Percentiles rank a stretch among this genome's conserved stretches.
Evolutionary conservation across 768 basidiomycete genomes (phyloP).

Genomic region (Phanerochaete sordida): DNA sequence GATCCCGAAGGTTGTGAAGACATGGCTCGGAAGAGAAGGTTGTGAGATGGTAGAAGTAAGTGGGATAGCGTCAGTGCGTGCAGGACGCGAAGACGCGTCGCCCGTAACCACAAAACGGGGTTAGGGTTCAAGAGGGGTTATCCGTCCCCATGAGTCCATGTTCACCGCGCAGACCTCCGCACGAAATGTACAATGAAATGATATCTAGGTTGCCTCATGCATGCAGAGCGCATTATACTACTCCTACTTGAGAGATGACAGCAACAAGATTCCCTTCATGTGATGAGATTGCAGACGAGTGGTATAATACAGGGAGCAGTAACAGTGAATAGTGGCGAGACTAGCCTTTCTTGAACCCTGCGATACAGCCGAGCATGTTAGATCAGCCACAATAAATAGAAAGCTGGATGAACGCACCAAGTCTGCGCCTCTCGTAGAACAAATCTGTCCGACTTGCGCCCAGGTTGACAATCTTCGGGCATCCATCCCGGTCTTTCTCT

Average conservation of each 20-base stretch:
- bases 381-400: no score
- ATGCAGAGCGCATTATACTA: no score
- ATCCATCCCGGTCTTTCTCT: conserved; percentile 97
- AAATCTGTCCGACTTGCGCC: conserved; percentile 90
- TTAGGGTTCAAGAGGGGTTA: neutral
- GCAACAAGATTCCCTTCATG: neutral
- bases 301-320: neutral
- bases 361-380: no score
- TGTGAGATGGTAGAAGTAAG: neutral
- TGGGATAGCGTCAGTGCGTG: neutral
- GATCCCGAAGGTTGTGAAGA: conserved; percentile 25
- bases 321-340: neutral
- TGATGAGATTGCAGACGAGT: neutral
- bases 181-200: no score
- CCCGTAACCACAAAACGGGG: conserved; percentile 5
- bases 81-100: conserved; percentile 22
- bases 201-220: no score
- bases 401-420: no score
- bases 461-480: conserved; percentile 97
- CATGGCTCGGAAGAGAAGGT: conserved; percentile 10
- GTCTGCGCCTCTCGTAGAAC: conserved; percentile 85
- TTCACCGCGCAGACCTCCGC: no score
- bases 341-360: conserved; percentile 73
- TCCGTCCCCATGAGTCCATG: no score
- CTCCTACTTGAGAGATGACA: no score